Conservation (phyloP, 1,284 basidiomycete species). For the Trichosporon sp. region DNA sequence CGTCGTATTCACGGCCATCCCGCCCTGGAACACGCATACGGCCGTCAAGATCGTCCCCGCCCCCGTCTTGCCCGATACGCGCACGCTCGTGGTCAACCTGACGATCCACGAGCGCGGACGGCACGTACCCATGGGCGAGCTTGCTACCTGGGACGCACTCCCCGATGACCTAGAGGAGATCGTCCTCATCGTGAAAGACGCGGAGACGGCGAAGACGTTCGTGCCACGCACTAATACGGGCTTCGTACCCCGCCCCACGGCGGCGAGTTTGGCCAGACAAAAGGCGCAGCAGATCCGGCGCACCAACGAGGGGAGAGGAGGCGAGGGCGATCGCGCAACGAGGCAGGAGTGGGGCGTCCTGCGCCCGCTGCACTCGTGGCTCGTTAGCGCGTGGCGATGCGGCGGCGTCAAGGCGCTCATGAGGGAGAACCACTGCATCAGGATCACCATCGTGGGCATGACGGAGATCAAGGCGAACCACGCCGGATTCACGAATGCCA, state of each 20-base stretch:
- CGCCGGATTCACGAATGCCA: not conserved
- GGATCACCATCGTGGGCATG: not conserved
- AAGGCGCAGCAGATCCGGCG: not conserved
- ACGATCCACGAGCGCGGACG: not conserved
- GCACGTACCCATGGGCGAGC: not conserved
- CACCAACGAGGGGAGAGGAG: not conserved
- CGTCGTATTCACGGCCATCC: not conserved
- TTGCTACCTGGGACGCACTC: not conserved
- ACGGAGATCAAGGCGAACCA: not conserved
- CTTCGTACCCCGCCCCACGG: not conserved
- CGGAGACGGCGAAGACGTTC: not conserved
- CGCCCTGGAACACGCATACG: not conserved
- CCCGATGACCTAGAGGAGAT: not conserved
- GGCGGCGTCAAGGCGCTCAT: not conserved
- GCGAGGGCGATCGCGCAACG: not conserved
- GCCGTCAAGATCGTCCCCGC: not conserved
- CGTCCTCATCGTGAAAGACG: not conserved
- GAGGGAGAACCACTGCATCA: not conserved
- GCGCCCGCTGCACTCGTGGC: not conserved
- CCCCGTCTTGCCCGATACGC: not conserved
- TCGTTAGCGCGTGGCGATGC: not conserved
- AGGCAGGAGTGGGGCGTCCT: not conserved
- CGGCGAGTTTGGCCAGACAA: not conserved
- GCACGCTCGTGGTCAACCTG: not conserved
- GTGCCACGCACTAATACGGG: not conserved